Base-by-base conservation (phyloP, 139 green algal genomes). In the Zygnema circumcarinatum region DNA sequence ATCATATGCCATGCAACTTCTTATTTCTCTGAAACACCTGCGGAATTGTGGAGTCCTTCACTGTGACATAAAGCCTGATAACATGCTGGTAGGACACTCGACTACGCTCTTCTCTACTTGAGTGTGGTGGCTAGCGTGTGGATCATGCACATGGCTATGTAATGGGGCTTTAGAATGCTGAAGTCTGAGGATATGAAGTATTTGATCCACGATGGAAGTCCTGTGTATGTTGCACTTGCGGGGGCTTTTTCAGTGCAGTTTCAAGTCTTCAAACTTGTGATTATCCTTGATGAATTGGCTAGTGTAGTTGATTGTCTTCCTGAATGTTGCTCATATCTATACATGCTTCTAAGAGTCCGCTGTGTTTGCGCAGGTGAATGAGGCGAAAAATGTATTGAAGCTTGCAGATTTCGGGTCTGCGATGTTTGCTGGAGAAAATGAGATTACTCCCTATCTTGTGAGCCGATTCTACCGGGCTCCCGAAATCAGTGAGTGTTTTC, bases 31-130 rank as follows among this genome's bases (percentile, higher is more conserved):
- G 82, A 93, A 96, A 78, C 97, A 98, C 92, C 90, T 98, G 68
- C 91, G 93, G 56, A 93, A 94, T 86, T 97, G 94, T 82, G 93
- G 93, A 38, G 92, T 99, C 40, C 93, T 99, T 53, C 97, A 99
- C 85, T 97, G 97, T 2, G 97, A 99, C 91, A 98, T 99, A 93
- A 99, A 99, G 94, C 97, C 97, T 1, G 97, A 99, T 94, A 99
- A 99, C 94, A 98, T 99, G 72, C 95, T 99, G 31, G 88, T 90
- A 89, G 1, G 83, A n/a, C n/a, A n/a, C n/a, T 87, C 29, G n/a
- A 25, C 73, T 76, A 81, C 56, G n/a, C 29, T 29, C 29, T n/a
- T n/a, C 56, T n/a, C 56, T 35, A 72, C 29, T 35, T 72, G 56
- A n/a, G 56, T 29, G 56, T 72, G n/a, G 56, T 72, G n/a, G n/a